A percentile compares a stretch with the other conserved stretches of the same genome.
These are phyloP conservation scores for Fusarium fujikuroi DNA, from an alignment of 2,329 filamentous ascomycete genomes.

Conservation along the genomic window DNA sequence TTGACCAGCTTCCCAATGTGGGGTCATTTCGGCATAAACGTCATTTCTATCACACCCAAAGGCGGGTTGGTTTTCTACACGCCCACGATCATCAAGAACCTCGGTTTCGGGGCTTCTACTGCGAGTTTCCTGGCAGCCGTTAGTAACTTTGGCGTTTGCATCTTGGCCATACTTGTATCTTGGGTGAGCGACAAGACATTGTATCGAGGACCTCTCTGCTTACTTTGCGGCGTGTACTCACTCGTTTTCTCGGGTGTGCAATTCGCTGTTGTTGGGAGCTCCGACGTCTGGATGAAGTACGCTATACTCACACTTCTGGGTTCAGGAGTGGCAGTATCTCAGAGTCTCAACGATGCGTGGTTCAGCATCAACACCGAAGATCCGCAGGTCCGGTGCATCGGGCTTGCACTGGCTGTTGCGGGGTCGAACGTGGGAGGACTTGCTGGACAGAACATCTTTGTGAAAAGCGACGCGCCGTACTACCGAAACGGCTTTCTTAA, in stretches of 20 bases:
- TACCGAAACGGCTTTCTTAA: not conserved
- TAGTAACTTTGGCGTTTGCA: constrained; percentile 1
- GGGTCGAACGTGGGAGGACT: not conserved
- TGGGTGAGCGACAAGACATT: constrained; percentile 5
- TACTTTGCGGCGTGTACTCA: constrained; percentile 1
- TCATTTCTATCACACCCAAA: not conserved
- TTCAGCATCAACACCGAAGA: constrained; percentile 1
- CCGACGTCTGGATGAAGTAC: not conserved
- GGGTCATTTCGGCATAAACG: constrained; percentile 8
- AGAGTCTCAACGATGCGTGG: constrained; percentile 2
- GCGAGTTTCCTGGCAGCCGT: constrained; percentile 1
- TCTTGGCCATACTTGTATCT: not conserved
- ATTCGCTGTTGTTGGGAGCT: not conserved
- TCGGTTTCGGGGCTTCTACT: not conserved
- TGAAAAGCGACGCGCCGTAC: not conserved
- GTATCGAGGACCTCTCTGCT: not conserved
- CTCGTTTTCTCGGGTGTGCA: not conserved
- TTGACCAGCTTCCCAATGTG: constrained; percentile 3
- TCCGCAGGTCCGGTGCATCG: not conserved
- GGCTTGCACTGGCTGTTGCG: not conserved
- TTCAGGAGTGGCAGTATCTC: not conserved
- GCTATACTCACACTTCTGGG: not conserved
- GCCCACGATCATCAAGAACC: constrained; percentile 8
- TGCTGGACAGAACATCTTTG: not conserved
- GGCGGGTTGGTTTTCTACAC: constrained; percentile 1